phyloP scores from a whole-genome alignment of 345 rosid species.

The Luvunga scandens region DNA sequence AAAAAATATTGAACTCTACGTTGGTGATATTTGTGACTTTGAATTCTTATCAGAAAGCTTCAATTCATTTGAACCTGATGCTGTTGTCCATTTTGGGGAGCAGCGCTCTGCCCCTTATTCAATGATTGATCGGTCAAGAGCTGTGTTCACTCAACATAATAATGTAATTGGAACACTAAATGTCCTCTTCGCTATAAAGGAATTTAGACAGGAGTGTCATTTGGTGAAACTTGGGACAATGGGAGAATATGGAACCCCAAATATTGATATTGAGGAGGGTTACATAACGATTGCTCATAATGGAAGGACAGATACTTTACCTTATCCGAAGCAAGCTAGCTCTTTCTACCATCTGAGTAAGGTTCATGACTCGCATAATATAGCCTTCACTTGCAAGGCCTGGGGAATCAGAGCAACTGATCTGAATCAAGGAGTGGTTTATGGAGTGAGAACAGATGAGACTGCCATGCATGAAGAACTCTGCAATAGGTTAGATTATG shows the following conservation, averaged over 20 bases:
- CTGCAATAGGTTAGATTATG: constrained; percentile 81
- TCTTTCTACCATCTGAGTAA: constrained; percentile 98
- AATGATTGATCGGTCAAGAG: constrained; percentile 93
- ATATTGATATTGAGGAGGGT: constrained; percentile 97
- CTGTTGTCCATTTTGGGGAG: constrained; percentile 92
- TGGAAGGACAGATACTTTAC: constrained; percentile 90
- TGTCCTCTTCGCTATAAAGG: constrained; percentile 94
- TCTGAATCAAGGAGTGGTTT: constrained; percentile 96
- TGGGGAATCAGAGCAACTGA: constrained; percentile 99
- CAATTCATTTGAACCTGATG: constrained; percentile 86
- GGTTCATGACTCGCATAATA: constrained; percentile 93
- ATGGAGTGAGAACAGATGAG: constrained; percentile 90
- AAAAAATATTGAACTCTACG: constrained; percentile 67
- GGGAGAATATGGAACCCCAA: constrained; percentile 99
- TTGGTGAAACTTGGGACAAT: constrained; percentile 94
- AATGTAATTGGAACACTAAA: constrained; percentile 94
- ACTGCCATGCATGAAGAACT: constrained; percentile 89
- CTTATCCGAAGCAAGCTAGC: constrained; percentile 97
- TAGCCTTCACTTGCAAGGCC: constrained; percentile 98
- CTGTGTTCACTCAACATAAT: constrained; percentile 86
- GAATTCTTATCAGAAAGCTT: constrained; percentile 83
- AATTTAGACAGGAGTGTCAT: constrained; percentile 84
- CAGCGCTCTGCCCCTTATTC: constrained; percentile 98
- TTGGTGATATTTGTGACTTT: constrained; percentile 93
- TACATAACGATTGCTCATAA: constrained; percentile 89